Base-by-base conservation (phyloP, 331 rosid species). In the Acacia pycnantha region DNA sequence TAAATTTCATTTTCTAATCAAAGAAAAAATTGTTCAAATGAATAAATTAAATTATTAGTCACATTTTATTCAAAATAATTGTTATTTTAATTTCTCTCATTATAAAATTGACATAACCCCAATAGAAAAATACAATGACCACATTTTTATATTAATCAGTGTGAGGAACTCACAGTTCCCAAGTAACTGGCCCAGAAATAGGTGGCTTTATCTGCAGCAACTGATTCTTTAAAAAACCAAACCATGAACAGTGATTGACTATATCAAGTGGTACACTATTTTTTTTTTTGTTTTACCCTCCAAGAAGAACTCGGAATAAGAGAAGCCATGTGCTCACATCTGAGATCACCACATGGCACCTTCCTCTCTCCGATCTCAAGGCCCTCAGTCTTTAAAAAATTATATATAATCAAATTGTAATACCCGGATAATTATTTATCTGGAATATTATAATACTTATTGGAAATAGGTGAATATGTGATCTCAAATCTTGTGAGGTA, bases 321-420 rank as follows among this genome's bases (percentile, higher is more conserved):
- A 81, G 91, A 75, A 84, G 89, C 91, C 99, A 93, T 90, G 99
- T 92, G 99, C 97, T 78, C 46, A 78, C 85, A 84, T 88, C 93
- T 90, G 86, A 79, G 91, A 88, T 92, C 84, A 87, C 94, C 97
- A 90, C 95, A 93, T 88, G 97, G 82, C 94, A 79, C 77, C 71
- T 66, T 35, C 46, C 13, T 66, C 35, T 24, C 71, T 66, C 46
- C 26, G 9, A 35, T 66, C 18, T 64, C 70, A 14, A 64, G 11
- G 70, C 22, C 43, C 70, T 64, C 37, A 27, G 26, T 61, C 12
- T 43, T 9, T 61, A 12, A 26, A 61, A 61, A 12, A 5, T 64
- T 12, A 31, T 5, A 14, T 12, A 31, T 13, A 14, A 64, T 29
- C 6, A 64, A 64, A n/a, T n/a, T n/a, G n/a, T n/a, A n/a, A n/a